Evolutionary conservation across 2,329 filamentous ascomycete genomes (phyloP).

Genomic region (Ascochyta fabae): DNA sequence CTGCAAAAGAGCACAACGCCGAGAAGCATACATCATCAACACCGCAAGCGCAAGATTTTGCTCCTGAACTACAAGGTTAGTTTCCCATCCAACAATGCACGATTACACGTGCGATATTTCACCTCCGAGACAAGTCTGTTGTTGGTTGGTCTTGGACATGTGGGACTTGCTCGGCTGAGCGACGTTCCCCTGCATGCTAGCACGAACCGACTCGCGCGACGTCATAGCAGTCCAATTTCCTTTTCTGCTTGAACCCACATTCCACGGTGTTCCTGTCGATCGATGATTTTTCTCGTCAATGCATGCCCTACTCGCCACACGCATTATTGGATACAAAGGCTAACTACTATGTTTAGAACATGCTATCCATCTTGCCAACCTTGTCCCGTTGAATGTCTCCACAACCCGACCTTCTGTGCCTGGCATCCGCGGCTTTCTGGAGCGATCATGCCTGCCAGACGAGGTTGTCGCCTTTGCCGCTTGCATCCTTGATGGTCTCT

Average conservation of each 20-base stretch:
- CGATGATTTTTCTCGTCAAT: slow-evolving; percentile 17
- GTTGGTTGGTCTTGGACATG: slow-evolving; percentile 23
- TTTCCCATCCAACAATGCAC: slow-evolving; percentile 17
- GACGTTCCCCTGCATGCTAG: slow-evolving; percentile 27
- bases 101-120: slow-evolving; percentile 25
- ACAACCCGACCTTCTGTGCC: slow-evolving; percentile 34
- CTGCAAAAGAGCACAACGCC: slow-evolving; percentile 35
- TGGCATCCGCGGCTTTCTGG: slow-evolving; percentile 38
- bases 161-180: slow-evolving; percentile 21
- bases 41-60: slow-evolving; percentile 14
- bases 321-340: slow-evolving; percentile 21
- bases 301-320: slow-evolving; percentile 17
- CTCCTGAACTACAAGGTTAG: slow-evolving; percentile 42
- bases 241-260: slow-evolving; percentile 17
- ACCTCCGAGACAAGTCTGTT: slow-evolving; percentile 22
- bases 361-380: slow-evolving; percentile 44
- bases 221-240: slow-evolving; percentile 19
- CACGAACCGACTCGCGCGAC: slow-evolving; percentile 15
- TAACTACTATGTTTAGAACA: slow-evolving; percentile 41
- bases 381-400: slow-evolving; percentile 45
- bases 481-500: slow-evolving; percentile 48
- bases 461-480: slow-evolving; percentile 48
- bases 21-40: slow-evolving; percentile 10
- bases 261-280: slow-evolving; percentile 31
- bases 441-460: slow-evolving; percentile 40